Evolutionary conservation across 2,329 filamentous ascomycete species (phyloP).

Genomic region (Aspergillus quadrilineatus): DNA sequence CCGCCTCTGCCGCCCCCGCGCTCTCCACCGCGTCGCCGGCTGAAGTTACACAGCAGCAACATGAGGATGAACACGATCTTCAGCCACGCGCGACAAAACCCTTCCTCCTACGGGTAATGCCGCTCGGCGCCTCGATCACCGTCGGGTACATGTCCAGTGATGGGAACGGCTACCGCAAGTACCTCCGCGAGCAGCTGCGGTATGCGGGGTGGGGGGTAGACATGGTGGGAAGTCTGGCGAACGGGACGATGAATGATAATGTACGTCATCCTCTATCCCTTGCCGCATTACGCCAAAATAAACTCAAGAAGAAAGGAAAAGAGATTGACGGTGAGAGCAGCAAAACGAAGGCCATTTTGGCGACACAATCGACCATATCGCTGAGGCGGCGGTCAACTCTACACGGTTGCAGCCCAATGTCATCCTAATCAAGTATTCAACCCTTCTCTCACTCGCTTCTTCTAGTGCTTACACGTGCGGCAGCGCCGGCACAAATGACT

Average conservation of each 20-base stretch:
- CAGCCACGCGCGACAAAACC: constrained; percentile 2
- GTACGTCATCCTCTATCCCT: constrained; percentile 13
- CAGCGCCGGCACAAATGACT: constrained; percentile 36
- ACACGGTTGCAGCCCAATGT: constrained; percentile 26
- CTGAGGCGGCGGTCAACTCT: constrained; percentile 5
- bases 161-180: constrained; percentile 43
- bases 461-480: not conserved
- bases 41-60: not conserved
- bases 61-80: not conserved
- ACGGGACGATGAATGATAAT: constrained; percentile 29
- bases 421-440: constrained; percentile 28
- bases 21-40: too few relatives aligned
- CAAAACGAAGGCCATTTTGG: constrained; percentile 28
- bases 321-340: constrained; percentile 12
- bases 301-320: too few relatives aligned
- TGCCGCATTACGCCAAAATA: too few relatives aligned
- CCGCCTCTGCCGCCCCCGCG: too few relatives aligned
- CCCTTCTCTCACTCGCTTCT: not conserved
- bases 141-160: constrained; percentile 31
- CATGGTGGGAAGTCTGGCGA: constrained; percentile 27
- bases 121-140: constrained; percentile 42
- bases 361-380: constrained; percentile 23
- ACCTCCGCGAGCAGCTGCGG: constrained; percentile 37
- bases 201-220: constrained; percentile 28
- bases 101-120: constrained; percentile 14